phyloP scores from a whole-genome alignment of 768 basidiomycete genomes.

The Leucocoprinus leucothites region DNA sequence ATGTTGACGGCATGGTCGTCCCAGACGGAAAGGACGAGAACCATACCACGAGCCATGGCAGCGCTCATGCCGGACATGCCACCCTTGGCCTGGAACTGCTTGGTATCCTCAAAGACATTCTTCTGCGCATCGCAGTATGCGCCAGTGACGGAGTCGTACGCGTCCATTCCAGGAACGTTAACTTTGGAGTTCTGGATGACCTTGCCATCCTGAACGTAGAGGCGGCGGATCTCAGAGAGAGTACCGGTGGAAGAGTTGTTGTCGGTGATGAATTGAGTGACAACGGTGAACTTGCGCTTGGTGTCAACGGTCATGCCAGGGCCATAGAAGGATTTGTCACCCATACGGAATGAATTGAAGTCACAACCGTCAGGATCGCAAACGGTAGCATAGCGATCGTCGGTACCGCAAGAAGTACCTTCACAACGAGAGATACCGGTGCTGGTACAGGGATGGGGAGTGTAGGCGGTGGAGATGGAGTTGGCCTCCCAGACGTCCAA shows the following conservation, averaged over 20 bases:
- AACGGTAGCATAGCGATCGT: constrained; percentile 14
- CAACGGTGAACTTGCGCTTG: constrained; percentile 21
- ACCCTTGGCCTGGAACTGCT: constrained; percentile 17
- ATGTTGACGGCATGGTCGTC: constrained; percentile 29
- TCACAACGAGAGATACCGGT: constrained; percentile 16
- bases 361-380: constrained; percentile 22
- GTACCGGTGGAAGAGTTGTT: constrained; percentile 7
- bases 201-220: constrained; percentile 20
- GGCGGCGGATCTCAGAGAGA: constrained; percentile 19
- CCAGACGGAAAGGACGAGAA: constrained; percentile 35
- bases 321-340: constrained; percentile 20
- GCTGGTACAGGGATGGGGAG: constrained; percentile 21
- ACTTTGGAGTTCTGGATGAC: constrained; percentile 20
- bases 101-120: constrained; percentile 18
- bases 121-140: constrained; percentile 16
- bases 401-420: constrained; percentile 13
- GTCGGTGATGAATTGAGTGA: constrained; percentile 19
- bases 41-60: constrained; percentile 28
- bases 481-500: constrained; percentile 25
- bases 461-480: constrained; percentile 19
- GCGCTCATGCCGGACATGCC: constrained; percentile 17
- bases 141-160: constrained; percentile 16
- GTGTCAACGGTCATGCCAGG: constrained; percentile 20
- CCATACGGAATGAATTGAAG: constrained; percentile 22
- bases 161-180: constrained; percentile 11